These are phyloP conservation scores for Yamadazyma ubonensis DNA, from an alignment of 805 yeast species.

Conservation along the genomic window DNA sequence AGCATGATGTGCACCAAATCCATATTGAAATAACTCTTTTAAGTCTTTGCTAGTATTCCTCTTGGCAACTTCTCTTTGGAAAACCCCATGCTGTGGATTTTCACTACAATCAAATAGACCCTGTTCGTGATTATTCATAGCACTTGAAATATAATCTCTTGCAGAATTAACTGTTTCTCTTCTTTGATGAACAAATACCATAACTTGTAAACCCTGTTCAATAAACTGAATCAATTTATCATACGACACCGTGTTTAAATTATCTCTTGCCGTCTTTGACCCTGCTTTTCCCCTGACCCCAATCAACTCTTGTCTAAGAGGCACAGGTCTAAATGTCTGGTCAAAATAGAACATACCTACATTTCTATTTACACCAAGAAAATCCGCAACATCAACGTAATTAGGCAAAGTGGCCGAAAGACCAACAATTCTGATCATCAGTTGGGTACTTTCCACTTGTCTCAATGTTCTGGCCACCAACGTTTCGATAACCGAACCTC, in stretches of 20 bases:
- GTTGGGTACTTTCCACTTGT: slow-evolving; percentile 92
- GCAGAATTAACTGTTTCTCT: slow-evolving; percentile 90
- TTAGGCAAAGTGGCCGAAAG: slow-evolving; percentile 93
- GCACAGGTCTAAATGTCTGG: slow-evolving; percentile 89
- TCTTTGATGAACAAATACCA: slow-evolving; percentile 96
- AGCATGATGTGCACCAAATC: slow-evolving; percentile 96
- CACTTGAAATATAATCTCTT: slow-evolving; percentile 64
- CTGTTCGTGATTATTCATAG: slow-evolving; percentile 57
- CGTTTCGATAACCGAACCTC: slow-evolving; percentile 97
- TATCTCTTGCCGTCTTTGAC: slow-evolving; percentile 64
- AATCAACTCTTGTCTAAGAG: slow-evolving; percentile 79
- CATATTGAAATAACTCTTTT: slow-evolving; percentile 72
- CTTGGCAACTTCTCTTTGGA: slow-evolving; percentile 60
- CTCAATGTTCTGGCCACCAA: slow-evolving; percentile 90
- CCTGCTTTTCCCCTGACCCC: slow-evolving; percentile 91
- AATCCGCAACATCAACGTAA: slow-evolving; percentile 90
- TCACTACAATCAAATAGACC: slow-evolving; percentile 58
- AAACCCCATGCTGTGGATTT: slow-evolving; percentile 41
- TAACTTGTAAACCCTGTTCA: slow-evolving; percentile 76
- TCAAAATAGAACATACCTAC: slow-evolving; percentile 95
- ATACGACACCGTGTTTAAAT: slow-evolving; percentile 72
- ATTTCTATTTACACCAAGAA: slow-evolving; percentile 83
- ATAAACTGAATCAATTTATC: slow-evolving; percentile 71
- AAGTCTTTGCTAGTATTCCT: slow-evolving; percentile 75
- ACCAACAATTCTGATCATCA: slow-evolving; percentile 92